These are phyloP conservation scores for Emmonsiellopsis sp. DNA, from an alignment of 2,329 filamentous ascomycete species.

Conservation along the genomic window DNA sequence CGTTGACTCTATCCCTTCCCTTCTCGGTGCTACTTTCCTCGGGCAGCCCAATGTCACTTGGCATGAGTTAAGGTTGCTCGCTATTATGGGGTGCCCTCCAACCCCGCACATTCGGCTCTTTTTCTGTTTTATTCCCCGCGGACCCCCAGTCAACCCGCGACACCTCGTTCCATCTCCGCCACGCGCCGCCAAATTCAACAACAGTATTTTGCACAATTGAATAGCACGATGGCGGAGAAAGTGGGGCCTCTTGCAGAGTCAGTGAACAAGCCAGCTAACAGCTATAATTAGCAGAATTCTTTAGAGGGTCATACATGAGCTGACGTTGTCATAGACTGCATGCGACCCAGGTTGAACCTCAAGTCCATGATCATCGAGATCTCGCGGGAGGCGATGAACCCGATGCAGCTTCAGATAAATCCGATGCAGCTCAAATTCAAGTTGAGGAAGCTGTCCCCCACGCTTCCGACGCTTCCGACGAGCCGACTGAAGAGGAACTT, in stretches of 20 bases:
- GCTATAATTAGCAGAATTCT: neutral
- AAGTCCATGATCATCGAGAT: neutral
- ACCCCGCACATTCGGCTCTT: no score
- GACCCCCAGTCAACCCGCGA: no score
- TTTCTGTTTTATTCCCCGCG: no score
- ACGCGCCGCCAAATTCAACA: neutral
- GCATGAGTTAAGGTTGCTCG: no score
- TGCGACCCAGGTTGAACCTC: neutral
- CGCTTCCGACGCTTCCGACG: conserved; percentile 11
- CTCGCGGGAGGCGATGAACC: neutral
- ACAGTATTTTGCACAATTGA: conserved; percentile 14
- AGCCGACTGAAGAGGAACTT: conserved; percentile 45
- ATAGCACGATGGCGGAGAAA: conserved; percentile 7
- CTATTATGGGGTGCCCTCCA: no score
- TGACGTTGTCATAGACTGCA: neutral
- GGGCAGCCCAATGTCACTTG: no score
- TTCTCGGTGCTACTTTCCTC: no score
- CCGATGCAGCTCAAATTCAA: neutral
- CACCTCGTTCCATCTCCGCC: neutral
- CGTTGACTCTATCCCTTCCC: no score
- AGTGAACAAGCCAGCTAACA: neutral
- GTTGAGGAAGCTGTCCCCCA: neutral
- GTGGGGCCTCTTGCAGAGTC: neutral
- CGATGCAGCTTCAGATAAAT: neutral
- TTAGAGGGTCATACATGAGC: neutral